A percentile compares a stretch with the other conserved stretches of the same genome.
These are phyloP conservation scores for Chloris gayana DNA, from an alignment of 176 grass and related monocot genomes.

Conservation along the genomic window DNA sequence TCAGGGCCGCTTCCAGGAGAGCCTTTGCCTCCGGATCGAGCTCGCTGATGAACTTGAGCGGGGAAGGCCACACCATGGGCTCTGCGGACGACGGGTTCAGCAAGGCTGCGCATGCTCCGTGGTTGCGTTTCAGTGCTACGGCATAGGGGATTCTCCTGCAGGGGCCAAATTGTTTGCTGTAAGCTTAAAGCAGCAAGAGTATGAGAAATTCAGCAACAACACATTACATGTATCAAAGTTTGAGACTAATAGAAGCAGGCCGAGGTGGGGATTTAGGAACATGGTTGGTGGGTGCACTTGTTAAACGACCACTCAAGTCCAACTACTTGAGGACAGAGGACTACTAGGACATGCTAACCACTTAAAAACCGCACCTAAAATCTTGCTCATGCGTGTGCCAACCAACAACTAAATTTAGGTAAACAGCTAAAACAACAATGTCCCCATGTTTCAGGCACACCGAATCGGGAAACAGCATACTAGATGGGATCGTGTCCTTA, in stretches of 20 bases:
- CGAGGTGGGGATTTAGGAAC: neutral
- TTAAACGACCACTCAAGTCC: neutral
- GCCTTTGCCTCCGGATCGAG: constrained; percentile 77
- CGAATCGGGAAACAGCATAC: neutral
- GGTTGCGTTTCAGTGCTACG: constrained; percentile 62
- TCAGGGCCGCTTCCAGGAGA: constrained; percentile 74
- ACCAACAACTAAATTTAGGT: neutral
- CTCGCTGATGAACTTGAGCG: constrained; percentile 95
- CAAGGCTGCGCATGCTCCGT: constrained; percentile 72
- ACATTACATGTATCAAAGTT: neutral
- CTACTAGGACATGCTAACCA: neutral
- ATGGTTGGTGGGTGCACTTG: neutral
- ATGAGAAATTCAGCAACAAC: neutral
- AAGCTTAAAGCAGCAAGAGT: neutral
- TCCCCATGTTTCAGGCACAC: no score
- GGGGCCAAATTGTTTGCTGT: neutral
- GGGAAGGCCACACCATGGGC: constrained; percentile 89
- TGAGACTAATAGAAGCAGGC: neutral
- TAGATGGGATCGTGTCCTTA: constrained; percentile 25
- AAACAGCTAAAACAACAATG: neutral
- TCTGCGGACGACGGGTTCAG: constrained; percentile 71
- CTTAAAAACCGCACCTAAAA: neutral
- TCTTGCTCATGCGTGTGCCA: neutral
- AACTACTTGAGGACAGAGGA: neutral
- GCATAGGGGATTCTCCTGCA: constrained; percentile 1